Base-by-base conservation (phyloP, 2,329 filamentous ascomycete species). In the Clarireedia hainanense region DNA sequence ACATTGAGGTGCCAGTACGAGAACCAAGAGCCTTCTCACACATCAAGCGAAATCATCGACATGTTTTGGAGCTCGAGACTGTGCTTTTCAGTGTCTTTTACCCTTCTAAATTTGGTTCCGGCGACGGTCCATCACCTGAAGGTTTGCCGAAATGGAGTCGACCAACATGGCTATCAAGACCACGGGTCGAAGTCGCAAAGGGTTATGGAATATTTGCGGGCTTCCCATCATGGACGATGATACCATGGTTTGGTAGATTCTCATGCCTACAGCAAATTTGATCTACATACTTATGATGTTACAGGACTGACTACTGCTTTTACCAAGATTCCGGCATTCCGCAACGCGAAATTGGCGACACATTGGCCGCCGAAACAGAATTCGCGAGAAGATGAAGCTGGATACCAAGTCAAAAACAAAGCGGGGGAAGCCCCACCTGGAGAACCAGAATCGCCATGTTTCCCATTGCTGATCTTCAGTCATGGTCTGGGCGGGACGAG, bases 51-150 rank as follows among this genome's bases (percentile, higher is more conserved):
- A 60, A 77, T 26, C 69, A 74, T 51, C 69, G 70, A 53, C 74
- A 77, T 59, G 58, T 80, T 6, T 67, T 83, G 14, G 71, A 79
- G 52, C 68, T 81, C 14, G 75, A 82, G 50, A 86, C 83, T 0
- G 80, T 86, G 7, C 73, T 86, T 4, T 79, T 86, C 69, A 79
- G 79, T 0, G 68, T 86, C n/a, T 87, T 82, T 67, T 87, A 87
- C 65, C 84, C 83, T 2, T 76, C 79, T 46, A 75, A 77, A 17
- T 64, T 77, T 55, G 73, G 72, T 6, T 69, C 67, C 15, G 69
- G 71, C 5, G 61, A 66, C 17, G 70, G 73, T 1, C 17, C 69
- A 23, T 68, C 70, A 14, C 70, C 72, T 9, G 70, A 70, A 24
- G 71, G 75, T 1, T 64, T 68, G 30, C 72, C 71, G 56, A 71